A percentile compares a stretch with the other conserved stretches of the same genome.
These are phyloP conservation scores for Colletotrichum sp. DNA, from an alignment of 2,329 filamentous ascomycete genomes.

Conservation along the genomic window DNA sequence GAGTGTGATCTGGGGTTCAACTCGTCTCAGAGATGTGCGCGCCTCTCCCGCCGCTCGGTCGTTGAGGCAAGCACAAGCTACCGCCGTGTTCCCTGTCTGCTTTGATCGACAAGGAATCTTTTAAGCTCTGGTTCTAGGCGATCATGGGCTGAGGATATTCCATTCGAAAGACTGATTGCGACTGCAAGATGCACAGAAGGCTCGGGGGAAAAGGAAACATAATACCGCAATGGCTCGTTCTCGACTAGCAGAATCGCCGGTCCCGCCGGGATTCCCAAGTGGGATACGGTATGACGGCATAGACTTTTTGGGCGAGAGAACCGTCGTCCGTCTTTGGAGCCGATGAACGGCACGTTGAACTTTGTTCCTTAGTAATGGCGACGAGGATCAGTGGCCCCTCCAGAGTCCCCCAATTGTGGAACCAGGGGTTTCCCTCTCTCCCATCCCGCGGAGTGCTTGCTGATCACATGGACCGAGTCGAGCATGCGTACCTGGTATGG, in stretches of 20 bases:
- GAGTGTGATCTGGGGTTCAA: conserved; percentile 10
- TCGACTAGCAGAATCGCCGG: conserved; percentile 1
- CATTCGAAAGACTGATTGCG: not conserved
- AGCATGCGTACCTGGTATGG: not conserved
- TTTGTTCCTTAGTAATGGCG: not conserved
- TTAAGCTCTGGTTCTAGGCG: not conserved
- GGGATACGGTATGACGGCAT: conserved; percentile 17
- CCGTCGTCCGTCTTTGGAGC: not conserved
- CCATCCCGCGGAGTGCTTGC: not conserved
- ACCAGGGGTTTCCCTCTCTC: not conserved
- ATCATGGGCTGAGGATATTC: not conserved
- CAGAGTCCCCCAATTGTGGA: not conserved
- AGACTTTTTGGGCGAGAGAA: not conserved
- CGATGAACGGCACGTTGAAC: not conserved
- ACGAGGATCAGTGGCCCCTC: not conserved
- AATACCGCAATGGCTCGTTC: not conserved
- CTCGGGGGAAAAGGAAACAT: not conserved
- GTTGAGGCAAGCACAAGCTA: not conserved
- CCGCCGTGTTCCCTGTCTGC: not conserved
- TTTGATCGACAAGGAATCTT: not conserved
- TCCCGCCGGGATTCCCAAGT: conserved; percentile 5
- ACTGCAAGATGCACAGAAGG: not conserved
- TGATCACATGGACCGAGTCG: not conserved
- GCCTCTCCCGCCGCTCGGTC: not conserved
- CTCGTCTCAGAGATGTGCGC: not conserved